Conservation (phyloP, 208 protist genomes). For the Trypanosomatidae sp. region DNA sequence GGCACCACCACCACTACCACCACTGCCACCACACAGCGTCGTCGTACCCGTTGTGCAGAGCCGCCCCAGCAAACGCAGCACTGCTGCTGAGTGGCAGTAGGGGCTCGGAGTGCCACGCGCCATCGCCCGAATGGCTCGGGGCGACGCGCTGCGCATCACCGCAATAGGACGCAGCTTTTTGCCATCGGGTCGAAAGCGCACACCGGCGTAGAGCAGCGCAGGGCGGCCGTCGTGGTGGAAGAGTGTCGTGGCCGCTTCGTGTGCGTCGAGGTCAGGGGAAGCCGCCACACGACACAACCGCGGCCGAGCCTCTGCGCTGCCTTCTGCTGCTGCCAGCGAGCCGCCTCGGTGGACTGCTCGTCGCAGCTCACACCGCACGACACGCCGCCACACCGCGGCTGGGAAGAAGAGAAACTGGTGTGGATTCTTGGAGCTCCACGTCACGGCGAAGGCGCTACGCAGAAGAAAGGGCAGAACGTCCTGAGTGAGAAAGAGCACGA, state of each 20-base stretch:
- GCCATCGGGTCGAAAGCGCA: conserved; percentile 59
- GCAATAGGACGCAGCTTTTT: conserved; percentile 77
- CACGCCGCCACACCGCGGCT: conserved; percentile 40
- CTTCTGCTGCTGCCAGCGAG: too few relatives aligned
- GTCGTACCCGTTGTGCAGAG: neutral
- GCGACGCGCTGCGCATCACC: conserved; percentile 29
- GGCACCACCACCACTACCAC: neutral
- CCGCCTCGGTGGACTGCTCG: too few relatives aligned
- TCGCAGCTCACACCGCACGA: conserved; percentile 45
- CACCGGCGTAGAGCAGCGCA: conserved; percentile 43
- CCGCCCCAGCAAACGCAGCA: conserved; percentile 1
- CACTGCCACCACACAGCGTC: neutral
- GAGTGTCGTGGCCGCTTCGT: too few relatives aligned
- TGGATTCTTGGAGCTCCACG: conserved; percentile 50
- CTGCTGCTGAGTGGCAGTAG: conserved; percentile 3
- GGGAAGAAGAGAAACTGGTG: conserved; percentile 59
- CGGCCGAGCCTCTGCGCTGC: too few relatives aligned
- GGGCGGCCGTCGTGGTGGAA: neutral
- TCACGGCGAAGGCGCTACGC: conserved; percentile 54
- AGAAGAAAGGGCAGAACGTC: conserved; percentile 63
- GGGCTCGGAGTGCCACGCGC: conserved; percentile 22
- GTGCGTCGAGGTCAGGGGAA: too few relatives aligned
- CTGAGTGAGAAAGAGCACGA: conserved; percentile 67
- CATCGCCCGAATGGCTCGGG: conserved; percentile 17
- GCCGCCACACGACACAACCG: too few relatives aligned